A percentile compares a stretch with the other conserved stretches of the same genome.
Conservation (phyloP, 2,329 filamentous ascomycete genomes). For the Zymoseptoria pseudotritici region DNA sequence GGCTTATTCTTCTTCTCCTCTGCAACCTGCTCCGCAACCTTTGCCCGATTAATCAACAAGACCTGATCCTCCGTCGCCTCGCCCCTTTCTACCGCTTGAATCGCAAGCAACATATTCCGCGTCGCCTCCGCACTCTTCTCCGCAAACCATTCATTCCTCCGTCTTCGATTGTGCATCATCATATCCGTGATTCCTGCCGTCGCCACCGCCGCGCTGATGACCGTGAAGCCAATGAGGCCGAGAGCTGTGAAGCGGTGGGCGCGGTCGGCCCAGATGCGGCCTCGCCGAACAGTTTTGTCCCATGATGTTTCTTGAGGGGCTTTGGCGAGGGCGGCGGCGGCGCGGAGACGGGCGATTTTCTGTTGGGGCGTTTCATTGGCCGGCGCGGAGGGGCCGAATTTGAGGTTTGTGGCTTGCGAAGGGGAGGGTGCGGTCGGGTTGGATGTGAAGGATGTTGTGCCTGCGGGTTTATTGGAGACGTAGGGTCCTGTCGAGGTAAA, state of each 20-base stretch:
- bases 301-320: slow-evolving; percentile 45
- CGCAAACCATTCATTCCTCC: slow-evolving; percentile 54
- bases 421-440: slow-evolving; percentile 18
- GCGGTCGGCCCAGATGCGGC: slow-evolving; percentile 52
- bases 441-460: slow-evolving; percentile 30
- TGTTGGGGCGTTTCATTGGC: slow-evolving; percentile 47
- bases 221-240: slow-evolving; percentile 54
- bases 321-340: slow-evolving; percentile 41
- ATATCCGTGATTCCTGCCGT: slow-evolving; percentile 59
- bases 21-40: slow-evolving; percentile 55
- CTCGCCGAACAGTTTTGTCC: slow-evolving; percentile 48
- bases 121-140: slow-evolving; percentile 42
- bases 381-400: slow-evolving; percentile 29
- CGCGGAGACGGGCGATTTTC: slow-evolving; percentile 46
- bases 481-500: slow-evolving; percentile 66
- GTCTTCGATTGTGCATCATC: slow-evolving; percentile 59
- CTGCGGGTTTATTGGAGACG: slow-evolving; percentile 53
- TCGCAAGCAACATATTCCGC: slow-evolving; percentile 38
- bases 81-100: slow-evolving; percentile 36
- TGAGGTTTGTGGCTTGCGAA: slow-evolving; percentile 20
- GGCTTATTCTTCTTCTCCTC: slow-evolving; percentile 29
- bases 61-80: slow-evolving; percentile 44
- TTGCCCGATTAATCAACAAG: slow-evolving; percentile 49
- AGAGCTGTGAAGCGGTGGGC: slow-evolving; percentile 55
- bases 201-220: slow-evolving; percentile 53